phyloP scores from a whole-genome alignment of 805 yeast species.

The Saccharomycopsis microspora region DNA sequence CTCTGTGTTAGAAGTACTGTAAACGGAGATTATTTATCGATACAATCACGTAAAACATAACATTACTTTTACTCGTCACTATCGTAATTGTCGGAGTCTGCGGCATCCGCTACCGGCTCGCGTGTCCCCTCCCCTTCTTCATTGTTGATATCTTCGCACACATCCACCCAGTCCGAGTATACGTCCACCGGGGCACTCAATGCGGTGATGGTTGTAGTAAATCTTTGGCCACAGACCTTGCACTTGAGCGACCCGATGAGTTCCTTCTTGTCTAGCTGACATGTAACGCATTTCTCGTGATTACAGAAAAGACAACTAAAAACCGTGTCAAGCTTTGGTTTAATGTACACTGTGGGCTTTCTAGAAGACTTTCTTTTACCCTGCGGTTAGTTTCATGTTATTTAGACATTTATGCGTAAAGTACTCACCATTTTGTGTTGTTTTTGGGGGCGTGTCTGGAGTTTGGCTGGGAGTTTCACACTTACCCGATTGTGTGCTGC shows the following conservation, averaged over 20 bases:
- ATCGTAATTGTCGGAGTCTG: slow-evolving; percentile 20
- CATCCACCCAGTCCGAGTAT: slow-evolving; percentile 97
- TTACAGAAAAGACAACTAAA: slow-evolving; percentile 92
- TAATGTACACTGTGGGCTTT: slow-evolving; percentile 69
- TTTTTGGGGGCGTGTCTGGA: too few species aligned
- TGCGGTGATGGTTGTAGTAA: slow-evolving; percentile 76
- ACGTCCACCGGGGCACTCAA: slow-evolving; percentile 84
- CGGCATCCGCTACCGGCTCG: slow-evolving; percentile 2
- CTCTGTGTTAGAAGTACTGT: too few species aligned
- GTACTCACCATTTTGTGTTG: too few species aligned
- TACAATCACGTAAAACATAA: not conserved
- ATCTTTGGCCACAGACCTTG: slow-evolving; percentile 88
- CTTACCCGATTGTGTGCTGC: too few species aligned
- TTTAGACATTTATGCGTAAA: too few species aligned
- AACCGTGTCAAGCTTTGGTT: slow-evolving; percentile 68
- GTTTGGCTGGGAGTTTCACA: too few species aligned
- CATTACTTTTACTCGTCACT: slow-evolving; percentile 2
- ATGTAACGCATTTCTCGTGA: slow-evolving; percentile 85
- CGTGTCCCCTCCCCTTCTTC: slow-evolving; percentile 30
- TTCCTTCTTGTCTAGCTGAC: slow-evolving; percentile 77
- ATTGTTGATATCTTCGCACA: slow-evolving; percentile 80
- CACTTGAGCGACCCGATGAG: slow-evolving; percentile 78
- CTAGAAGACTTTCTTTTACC: slow-evolving; percentile 68
- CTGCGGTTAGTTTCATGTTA: not conserved
- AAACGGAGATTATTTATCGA: not conserved